A percentile compares a stretch with the other conserved stretches of the same genome.
Evolutionary conservation across 2,329 filamentous ascomycete genomes (phyloP).

Genomic region (Akanthomyces uredinophilus): DNA sequence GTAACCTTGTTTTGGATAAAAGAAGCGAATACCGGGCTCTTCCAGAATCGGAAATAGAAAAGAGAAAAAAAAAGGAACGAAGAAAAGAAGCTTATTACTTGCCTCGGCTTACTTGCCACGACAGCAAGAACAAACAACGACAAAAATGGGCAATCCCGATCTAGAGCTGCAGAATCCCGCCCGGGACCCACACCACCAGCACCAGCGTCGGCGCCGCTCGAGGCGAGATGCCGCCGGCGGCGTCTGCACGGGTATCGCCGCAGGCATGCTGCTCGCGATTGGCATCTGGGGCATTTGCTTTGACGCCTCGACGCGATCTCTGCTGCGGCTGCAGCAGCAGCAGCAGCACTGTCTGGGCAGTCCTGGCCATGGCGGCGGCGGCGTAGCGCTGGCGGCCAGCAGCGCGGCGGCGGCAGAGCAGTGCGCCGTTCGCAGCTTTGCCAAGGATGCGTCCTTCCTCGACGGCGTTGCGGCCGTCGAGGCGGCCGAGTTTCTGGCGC

Average conservation of each 20-base stretch:
- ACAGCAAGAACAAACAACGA: too few relatives aligned
- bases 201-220: not conserved
- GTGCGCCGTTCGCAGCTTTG: conserved; percentile 50
- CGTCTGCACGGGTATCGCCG: conserved; percentile 11
- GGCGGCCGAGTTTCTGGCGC: conserved; percentile 47
- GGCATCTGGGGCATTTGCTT: not conserved
- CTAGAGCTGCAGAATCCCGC: not conserved
- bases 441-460: conserved; percentile 46
- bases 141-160: conserved; percentile 9
- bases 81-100: not conserved
- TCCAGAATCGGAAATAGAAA: not conserved
- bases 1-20: too few relatives aligned
- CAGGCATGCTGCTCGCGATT: conserved; percentile 6
- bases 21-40: not conserved
- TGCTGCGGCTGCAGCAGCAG: not conserved
- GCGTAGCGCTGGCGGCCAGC: not conserved
- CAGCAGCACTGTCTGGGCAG: not conserved
- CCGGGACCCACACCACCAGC: not conserved
- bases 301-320: not conserved
- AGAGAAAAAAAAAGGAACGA: not conserved
- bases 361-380: not conserved
- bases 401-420: conserved; percentile 20
- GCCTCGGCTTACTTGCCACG: not conserved
- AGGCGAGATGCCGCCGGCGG: conserved; percentile 9
- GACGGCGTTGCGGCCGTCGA: conserved; percentile 42